Base-by-base conservation (phyloP, 2,329 filamentous ascomycete species). In the Cercospora zeae-maydis region DNA sequence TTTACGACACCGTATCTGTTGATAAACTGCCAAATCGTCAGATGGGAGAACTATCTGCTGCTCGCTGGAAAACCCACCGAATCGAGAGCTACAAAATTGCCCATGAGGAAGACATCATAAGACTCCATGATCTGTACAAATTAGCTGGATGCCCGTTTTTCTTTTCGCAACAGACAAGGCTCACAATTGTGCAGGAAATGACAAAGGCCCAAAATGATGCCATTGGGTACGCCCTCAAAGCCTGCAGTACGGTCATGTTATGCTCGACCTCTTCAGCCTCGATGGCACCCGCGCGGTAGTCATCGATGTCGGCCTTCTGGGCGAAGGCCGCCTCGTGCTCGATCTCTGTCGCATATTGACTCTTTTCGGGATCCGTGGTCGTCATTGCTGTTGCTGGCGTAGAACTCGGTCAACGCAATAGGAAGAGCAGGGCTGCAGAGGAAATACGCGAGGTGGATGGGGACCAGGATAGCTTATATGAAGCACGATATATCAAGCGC, bases 101-200 rank as follows among this genome's bases (percentile, higher is more conserved):
- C 81, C 70, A 83, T 85, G 21, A 88, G 76, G 78, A 88, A 87
- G 65, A 87, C 82, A 72, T 80, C 80, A 78, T 86, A 88, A 4
- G 84, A 83, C 72, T 87, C 85, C 85, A 88, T 87, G 68, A 86
- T 84, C 84, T 87, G 71, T 52, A 65, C 21, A 65, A 57, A 66
- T 64, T 51, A 71, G 72, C 49, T 53, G 62, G 66, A 54, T 51
- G 24, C 66, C 66, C n/a, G 16, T 61, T 49, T 51, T 31, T 9
- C 13, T 24, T 3, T 16, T 31, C 1, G 13, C 19, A 30, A 10
- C 11, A 54, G 27, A 54, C 53, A n/a, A 49, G 4, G 66, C 82
- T 77, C 74, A 84, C 82, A 75, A 85, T 84, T 21, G 80, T 83
- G 76, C 72, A 83, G 53, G 80, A 84, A 73, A 85, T 81, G 72